Evolutionary conservation across 1,284 basidiomycete species (phyloP).

Genomic region (Marasmius fiardii): DNA sequence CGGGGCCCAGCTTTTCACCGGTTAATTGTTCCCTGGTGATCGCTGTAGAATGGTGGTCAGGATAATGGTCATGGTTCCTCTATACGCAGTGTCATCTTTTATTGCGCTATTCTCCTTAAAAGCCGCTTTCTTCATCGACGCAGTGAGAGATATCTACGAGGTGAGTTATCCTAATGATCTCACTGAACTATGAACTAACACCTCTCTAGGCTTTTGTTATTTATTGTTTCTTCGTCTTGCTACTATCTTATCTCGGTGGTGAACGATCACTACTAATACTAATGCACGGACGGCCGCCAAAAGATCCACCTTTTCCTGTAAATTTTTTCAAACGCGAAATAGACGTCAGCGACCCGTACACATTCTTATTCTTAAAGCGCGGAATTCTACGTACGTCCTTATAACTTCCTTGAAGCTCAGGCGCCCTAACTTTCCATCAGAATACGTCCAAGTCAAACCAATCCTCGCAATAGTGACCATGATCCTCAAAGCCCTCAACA

Average conservation of each 20-base stretch:
- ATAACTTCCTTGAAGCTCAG: neutral
- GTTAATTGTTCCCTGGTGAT: neutral
- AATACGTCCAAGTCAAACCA: conserved; percentile 98
- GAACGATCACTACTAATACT: conserved; percentile 91
- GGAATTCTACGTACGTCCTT: conserved; percentile 85
- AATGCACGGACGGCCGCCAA: conserved; percentile 86
- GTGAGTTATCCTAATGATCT: conserved; percentile 38
- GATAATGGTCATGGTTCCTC: conserved; percentile 96
- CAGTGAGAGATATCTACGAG: conserved; percentile 94
- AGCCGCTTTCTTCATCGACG: conserved; percentile 96
- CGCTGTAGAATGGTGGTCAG: conserved; percentile 81
- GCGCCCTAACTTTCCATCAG: conserved; percentile 38
- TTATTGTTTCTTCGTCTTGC: conserved; percentile 86
- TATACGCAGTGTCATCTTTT: conserved; percentile 89
- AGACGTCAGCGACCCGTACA: conserved; percentile 92
- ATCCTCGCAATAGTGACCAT: conserved; percentile 83
- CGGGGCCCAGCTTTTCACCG: neutral
- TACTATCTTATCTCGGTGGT: conserved; percentile 87
- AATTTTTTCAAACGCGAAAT: conserved; percentile 76
- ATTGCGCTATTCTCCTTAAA: conserved; percentile 94
- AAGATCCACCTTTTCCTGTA: conserved; percentile 83
- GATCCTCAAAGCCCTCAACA: conserved; percentile 82
- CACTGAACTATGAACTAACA: neutral
- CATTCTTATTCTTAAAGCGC: conserved; percentile 90
- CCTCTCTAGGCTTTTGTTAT: conserved; percentile 87